A percentile compares a stretch with the other conserved stretches of the same genome.
phyloP scores from a whole-genome alignment of 192 early-diverging fungal species.

The Coemansia guatemalensis region DNA sequence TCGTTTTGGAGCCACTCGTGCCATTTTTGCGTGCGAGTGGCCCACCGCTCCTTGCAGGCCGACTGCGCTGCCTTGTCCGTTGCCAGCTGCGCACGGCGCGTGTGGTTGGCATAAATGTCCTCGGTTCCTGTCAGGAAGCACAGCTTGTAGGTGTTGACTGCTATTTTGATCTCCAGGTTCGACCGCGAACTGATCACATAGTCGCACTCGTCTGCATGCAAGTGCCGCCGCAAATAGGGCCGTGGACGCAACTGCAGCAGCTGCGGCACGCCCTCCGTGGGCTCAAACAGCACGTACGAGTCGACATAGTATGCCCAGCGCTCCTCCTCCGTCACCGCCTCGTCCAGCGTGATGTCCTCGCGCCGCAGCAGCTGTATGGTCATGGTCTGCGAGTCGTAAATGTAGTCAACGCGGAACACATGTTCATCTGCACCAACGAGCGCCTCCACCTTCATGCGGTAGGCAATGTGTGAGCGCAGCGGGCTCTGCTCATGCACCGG shows the following conservation, averaged over 20 bases:
- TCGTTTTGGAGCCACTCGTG: slow-evolving; percentile 37
- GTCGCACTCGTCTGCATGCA: slow-evolving; percentile 53
- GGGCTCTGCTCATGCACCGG: slow-evolving; percentile 53
- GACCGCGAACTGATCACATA: slow-evolving; percentile 65
- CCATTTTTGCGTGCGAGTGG: slow-evolving; percentile 22
- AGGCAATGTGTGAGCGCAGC: slow-evolving; percentile 66
- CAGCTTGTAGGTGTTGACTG: slow-evolving; percentile 96
- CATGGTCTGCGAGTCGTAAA: slow-evolving; percentile 59
- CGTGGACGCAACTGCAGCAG: slow-evolving; percentile 52
- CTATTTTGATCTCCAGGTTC: slow-evolving; percentile 95
- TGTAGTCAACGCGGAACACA: slow-evolving; percentile 77
- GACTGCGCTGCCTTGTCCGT: slow-evolving; percentile 17
- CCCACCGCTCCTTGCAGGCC: slow-evolving; percentile 36
- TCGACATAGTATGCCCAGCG: slow-evolving; percentile 95
- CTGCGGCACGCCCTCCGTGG: slow-evolving; percentile 73
- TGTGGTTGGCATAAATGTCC: slow-evolving; percentile 73
- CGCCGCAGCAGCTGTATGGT: slow-evolving; percentile 87
- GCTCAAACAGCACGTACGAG: slow-evolving; percentile 85
- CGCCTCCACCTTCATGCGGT: slow-evolving; percentile 70
- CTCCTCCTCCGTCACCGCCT: slow-evolving; percentile 82
- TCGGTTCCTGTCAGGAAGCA: slow-evolving; percentile 95
- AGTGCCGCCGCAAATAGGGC: slow-evolving; percentile 70
- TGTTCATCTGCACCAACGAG: slow-evolving; percentile 76
- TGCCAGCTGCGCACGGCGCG: slow-evolving; percentile 30
- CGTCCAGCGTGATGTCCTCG: slow-evolving; percentile 83